A percentile compares a stretch with the other conserved stretches of the same genome.
phyloP scores from a whole-genome alignment of 768 basidiomycete species.

The Gloeostereum incarnatum region DNA sequence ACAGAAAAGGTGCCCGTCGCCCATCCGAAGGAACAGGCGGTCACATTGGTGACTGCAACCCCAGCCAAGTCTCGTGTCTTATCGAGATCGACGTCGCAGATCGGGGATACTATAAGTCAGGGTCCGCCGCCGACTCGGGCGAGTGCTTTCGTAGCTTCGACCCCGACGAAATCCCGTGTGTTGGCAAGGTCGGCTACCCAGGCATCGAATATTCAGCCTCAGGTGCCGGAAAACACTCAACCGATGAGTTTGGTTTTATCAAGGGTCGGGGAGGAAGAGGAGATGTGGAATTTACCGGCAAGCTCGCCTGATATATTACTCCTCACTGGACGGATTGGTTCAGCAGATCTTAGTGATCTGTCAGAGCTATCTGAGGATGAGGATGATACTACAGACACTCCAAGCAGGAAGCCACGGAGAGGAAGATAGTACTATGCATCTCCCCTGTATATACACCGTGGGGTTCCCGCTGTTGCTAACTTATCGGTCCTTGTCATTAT shows the following conservation, averaged over 20 bases:
- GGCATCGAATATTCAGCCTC: not conserved
- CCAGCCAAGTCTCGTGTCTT: constrained; percentile 29
- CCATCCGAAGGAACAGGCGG: constrained; percentile 13
- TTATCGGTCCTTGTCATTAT: too few relatives aligned
- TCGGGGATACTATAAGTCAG: constrained; percentile 6
- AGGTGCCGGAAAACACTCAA: constrained; percentile 2
- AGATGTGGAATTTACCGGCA: constrained; percentile 28
- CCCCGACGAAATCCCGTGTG: too few relatives aligned
- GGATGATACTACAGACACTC: not conserved
- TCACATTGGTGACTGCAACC: constrained; percentile 46
- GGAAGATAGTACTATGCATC: too few relatives aligned
- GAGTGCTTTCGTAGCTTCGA: too few relatives aligned
- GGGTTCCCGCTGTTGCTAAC: too few relatives aligned
- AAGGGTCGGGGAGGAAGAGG: constrained; percentile 22
- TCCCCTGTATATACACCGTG: too few relatives aligned
- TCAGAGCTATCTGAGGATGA: not conserved
- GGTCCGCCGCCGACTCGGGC: too few relatives aligned
- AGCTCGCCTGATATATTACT: constrained; percentile 34
- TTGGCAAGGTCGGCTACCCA: too few relatives aligned
- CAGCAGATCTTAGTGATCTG: not conserved
- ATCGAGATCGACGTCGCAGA: constrained; percentile 7
- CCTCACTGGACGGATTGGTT: constrained; percentile 12
- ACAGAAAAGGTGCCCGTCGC: constrained; percentile 2
- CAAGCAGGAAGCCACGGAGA: not conserved
- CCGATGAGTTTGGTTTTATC: constrained; percentile 2